Evolutionary conservation across 352 stramenopile species (phyloP), one percentile per base, ranked within the genome.

Genomic region (Thraustotheca clavata): DNA sequence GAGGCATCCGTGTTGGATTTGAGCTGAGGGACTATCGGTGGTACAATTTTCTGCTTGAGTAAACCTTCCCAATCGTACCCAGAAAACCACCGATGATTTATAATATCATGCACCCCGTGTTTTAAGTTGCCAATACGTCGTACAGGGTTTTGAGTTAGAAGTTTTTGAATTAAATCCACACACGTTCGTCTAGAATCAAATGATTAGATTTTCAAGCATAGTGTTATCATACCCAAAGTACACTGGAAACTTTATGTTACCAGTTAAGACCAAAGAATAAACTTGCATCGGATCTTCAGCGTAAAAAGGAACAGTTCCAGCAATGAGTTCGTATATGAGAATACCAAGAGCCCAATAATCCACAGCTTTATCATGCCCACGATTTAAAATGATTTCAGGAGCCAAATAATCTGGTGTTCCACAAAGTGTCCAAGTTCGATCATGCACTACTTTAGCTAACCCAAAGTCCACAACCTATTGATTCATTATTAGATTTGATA

Each of bases 371-470:
- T 94, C 86, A 69, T 97, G 88, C 0, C 88, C 90, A 62, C 91
- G 91, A 72, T 86, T 95, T 47, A 94, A 71, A 48, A 97, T 95
- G 67, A 98, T 96, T 66, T 98, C 91, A 0, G 91, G 89, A 0
- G 91, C 88, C 14, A 97, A 70, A 67, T 97, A 97, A 59, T 97
- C 88, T 12, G 90, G 92, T 11, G 91, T 97, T 8, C 91, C 91
- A 54, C 91, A 97, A 24, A 96, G 68, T 6, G 88, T 97, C 83
- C 83, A 97, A 16, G 89, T 96, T 6, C 78, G 70, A 29, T 94
- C 77, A 0, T 71, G 88, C 46, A 95, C 76, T 39, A 95, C 72
- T 68, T 97, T 97, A 6, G 90, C 91, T 33, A 97, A 83, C 0
- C 91, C 88, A 72, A 97, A 97, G 59, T 97, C 89, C 4, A 80